Evolutionary conservation across 2,329 filamentous ascomycete species (phyloP).

Genomic region (Fusarium sp.): DNA sequence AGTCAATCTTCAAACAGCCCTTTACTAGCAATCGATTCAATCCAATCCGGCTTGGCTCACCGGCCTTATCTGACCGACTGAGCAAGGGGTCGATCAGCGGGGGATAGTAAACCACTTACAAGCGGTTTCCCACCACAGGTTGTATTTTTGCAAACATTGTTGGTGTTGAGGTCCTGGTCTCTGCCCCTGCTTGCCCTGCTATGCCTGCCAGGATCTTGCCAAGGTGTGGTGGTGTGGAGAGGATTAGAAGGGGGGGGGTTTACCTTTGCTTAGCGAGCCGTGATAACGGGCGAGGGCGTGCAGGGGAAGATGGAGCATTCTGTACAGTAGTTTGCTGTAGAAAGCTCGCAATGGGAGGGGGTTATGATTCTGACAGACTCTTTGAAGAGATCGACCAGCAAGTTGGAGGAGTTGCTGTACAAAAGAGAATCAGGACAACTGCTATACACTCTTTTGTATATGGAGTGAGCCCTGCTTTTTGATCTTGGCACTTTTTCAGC

Average conservation of each 20-base stretch:
- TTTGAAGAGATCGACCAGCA: slow-evolving; percentile 2
- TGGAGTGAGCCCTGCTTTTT: neutral
- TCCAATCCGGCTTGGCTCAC: slow-evolving; percentile 21
- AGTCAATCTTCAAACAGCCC: neutral
- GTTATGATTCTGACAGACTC: slow-evolving; percentile 26
- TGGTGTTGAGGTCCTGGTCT: slow-evolving; percentile 21
- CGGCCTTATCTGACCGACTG: slow-evolving; percentile 42
- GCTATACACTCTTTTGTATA: neutral
- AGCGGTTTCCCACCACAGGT: slow-evolving; percentile 22
- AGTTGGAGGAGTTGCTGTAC: neutral
- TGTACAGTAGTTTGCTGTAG: slow-evolving; percentile 7
- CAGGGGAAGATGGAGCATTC: slow-evolving; percentile 3
- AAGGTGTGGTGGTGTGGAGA: slow-evolving; percentile 25
- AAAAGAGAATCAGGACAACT: neutral
- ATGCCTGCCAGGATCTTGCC: slow-evolving; percentile 22
- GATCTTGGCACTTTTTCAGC: neutral
- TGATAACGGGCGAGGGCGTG: slow-evolving; percentile 24
- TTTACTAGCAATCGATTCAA: slow-evolving; percentile 14
- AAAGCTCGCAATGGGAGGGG: slow-evolving; percentile 27
- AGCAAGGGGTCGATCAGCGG: slow-evolving; percentile 37
- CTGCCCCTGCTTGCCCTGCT: slow-evolving; percentile 5
- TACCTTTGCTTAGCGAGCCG: slow-evolving; percentile 27
- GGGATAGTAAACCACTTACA: slow-evolving; percentile 40
- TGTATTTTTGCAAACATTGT: slow-evolving; percentile 3
- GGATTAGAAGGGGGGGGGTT: neutral